phyloP scores from a whole-genome alignment of 2,329 filamentous ascomycete species.

The Ceratocystis ficicola region DNA sequence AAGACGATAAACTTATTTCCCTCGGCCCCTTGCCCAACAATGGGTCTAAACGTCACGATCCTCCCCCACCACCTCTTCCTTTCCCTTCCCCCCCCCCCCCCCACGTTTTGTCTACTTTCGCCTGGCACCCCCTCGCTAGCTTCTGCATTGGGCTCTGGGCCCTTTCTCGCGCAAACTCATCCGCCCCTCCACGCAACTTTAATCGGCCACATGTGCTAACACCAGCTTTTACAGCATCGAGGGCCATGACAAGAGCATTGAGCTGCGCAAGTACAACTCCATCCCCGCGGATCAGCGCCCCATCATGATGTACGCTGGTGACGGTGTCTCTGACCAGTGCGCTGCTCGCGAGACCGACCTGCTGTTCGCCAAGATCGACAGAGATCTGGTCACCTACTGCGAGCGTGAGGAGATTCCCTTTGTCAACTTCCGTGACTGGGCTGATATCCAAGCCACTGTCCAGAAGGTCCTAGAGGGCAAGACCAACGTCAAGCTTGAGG shows the following conservation, averaged over 20 bases:
- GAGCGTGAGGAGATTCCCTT: conserved; percentile 75
- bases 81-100: background rate
- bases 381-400: conserved; percentile 80
- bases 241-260: conserved; percentile 93
- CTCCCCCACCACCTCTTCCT: background rate
- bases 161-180: background rate
- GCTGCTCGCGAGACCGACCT: conserved; percentile 87
- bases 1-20: conserved; percentile 37
- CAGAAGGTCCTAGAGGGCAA: conserved; percentile 66
- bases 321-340: conserved; percentile 84
- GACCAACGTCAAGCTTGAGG: conserved; percentile 57
- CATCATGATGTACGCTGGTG: conserved; percentile 84
- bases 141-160: background rate
- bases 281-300: conserved; percentile 57
- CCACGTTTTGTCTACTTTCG: background rate
- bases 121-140: background rate
- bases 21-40: background rate
- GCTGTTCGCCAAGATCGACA: conserved; percentile 75
- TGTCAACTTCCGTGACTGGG: conserved; percentile 76
- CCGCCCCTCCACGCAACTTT: background rate
- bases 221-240: conserved; percentile 46
- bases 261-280: conserved; percentile 74
- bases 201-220: background rate
- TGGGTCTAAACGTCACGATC: conserved; percentile 10
- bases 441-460: conserved; percentile 61